Percentiles rank a stretch among this genome's conserved stretches.
These are phyloP conservation scores for Porcisia hertigi DNA, from an alignment of 208 protist species.

Conservation along the genomic window DNA sequence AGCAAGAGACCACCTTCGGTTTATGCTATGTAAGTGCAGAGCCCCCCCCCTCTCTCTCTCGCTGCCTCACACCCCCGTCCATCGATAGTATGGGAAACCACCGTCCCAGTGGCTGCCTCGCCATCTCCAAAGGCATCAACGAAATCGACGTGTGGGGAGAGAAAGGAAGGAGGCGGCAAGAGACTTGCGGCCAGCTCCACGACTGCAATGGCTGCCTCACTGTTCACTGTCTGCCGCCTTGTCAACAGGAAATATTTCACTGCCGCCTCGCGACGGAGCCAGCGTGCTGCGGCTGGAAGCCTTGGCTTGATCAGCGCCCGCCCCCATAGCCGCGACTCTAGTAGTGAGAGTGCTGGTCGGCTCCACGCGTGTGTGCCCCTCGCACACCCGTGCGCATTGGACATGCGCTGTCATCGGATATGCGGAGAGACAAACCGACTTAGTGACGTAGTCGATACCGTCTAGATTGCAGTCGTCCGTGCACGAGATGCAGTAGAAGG, in stretches of 20 bases:
- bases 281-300: background rate
- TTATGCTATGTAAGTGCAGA: background rate
- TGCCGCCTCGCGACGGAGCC: background rate
- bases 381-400: slow-evolving; percentile 75
- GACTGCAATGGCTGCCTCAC: slow-evolving; percentile 4
- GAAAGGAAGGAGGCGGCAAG: background rate
- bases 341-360: slow-evolving; percentile 11
- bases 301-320: background rate
- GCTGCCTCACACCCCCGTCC: background rate
- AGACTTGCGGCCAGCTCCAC: background rate
- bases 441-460: slow-evolving; percentile 80
- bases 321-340: background rate
- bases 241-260: slow-evolving; percentile 7
- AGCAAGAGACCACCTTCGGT: background rate
- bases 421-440: slow-evolving; percentile 66
- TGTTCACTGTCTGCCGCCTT: background rate
- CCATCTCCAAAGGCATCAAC: background rate
- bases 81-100: background rate
- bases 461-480: slow-evolving; percentile 79
- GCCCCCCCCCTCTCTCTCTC: background rate
- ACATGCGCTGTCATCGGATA: slow-evolving; percentile 83
- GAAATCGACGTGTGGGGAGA: background rate
- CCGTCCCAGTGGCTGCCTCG: background rate
- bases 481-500: slow-evolving; percentile 86
- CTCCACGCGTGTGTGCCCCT: slow-evolving; percentile 58